phyloP scores from a whole-genome alignment of 805 yeast genomes.

The Saccharomycodes ludwigii region DNA sequence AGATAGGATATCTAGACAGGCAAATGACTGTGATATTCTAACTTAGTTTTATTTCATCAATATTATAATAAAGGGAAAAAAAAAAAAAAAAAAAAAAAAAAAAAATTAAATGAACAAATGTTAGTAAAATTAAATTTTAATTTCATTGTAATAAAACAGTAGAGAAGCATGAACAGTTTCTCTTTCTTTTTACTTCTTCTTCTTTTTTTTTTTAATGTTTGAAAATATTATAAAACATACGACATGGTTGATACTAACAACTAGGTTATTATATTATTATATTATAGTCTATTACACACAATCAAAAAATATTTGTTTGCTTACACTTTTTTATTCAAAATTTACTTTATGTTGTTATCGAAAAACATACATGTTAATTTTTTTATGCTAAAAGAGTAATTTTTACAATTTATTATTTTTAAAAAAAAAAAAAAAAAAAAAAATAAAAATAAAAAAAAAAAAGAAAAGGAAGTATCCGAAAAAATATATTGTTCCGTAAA shows the following conservation, averaged over 20 bases:
- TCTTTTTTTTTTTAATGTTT: too few species aligned
- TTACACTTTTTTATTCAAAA: neutral
- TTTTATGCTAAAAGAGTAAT: neutral
- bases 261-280: too few species aligned
- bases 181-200: too few species aligned
- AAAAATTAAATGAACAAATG: too few species aligned
- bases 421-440: neutral
- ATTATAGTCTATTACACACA: too few species aligned
- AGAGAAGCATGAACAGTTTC: too few species aligned
- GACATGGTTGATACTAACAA: conserved; percentile 2
- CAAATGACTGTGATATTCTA: too few species aligned
- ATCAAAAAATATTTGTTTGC: too few species aligned
- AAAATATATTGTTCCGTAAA: too few species aligned
- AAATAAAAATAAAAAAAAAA: neutral
- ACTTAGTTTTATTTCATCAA: too few species aligned
- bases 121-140: conserved; percentile 3
- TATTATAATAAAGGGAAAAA: too few species aligned
- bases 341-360: neutral
- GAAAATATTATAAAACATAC: conserved; percentile 4
- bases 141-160: conserved; percentile 2
- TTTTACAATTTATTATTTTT: neutral
- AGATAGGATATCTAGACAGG: too few species aligned
- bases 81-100: neutral
- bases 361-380: neutral
- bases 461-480: neutral